phyloP scores from a whole-genome alignment of 805 yeast species.

The Metschnikowia lunata region DNA sequence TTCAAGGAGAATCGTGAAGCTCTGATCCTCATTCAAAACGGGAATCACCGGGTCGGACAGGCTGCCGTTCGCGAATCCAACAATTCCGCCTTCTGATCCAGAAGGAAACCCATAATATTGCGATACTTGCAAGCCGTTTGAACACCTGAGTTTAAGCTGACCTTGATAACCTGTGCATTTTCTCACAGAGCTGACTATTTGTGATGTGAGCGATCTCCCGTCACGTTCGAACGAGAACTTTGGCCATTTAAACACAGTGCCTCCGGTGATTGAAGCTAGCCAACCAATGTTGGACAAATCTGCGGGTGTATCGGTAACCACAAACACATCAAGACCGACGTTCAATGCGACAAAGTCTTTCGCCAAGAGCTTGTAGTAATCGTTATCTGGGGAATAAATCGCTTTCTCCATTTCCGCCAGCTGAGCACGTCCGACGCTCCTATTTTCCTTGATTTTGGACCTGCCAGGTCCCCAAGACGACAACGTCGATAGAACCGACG shows the following conservation, averaged over 20 bases:
- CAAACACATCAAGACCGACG: constrained; percentile 74
- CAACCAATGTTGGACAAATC: constrained; percentile 73
- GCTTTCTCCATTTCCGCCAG: constrained; percentile 44
- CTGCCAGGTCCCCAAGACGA: constrained; percentile 84
- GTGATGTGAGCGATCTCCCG: constrained; percentile 58
- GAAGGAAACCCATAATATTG: constrained; percentile 61
- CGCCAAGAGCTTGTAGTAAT: constrained; percentile 58
- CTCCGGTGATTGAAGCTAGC: constrained; percentile 69
- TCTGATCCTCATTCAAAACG: constrained; percentile 54
- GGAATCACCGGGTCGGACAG: constrained; percentile 70
- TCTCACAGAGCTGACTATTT: constrained; percentile 49
- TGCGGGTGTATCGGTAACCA: constrained; percentile 57
- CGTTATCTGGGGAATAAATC: constrained; percentile 54
- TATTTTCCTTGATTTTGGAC: constrained; percentile 42
- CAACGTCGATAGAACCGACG: constrained; percentile 58
- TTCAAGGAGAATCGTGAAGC: constrained; percentile 64
- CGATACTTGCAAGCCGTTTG: constrained; percentile 78
- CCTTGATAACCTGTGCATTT: constrained; percentile 70
- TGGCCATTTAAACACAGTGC: constrained; percentile 59
- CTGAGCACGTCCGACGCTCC: constrained; percentile 37
- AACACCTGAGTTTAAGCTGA: constrained; percentile 78
- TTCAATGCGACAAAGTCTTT: constrained; percentile 51
- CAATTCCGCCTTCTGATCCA: constrained; percentile 17
- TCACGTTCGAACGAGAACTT: constrained; percentile 67
- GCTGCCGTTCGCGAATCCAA: constrained; percentile 14